phyloP scores from a whole-genome alignment of 2,329 filamentous ascomycete species.

The Sarocladiaceae sp. region DNA sequence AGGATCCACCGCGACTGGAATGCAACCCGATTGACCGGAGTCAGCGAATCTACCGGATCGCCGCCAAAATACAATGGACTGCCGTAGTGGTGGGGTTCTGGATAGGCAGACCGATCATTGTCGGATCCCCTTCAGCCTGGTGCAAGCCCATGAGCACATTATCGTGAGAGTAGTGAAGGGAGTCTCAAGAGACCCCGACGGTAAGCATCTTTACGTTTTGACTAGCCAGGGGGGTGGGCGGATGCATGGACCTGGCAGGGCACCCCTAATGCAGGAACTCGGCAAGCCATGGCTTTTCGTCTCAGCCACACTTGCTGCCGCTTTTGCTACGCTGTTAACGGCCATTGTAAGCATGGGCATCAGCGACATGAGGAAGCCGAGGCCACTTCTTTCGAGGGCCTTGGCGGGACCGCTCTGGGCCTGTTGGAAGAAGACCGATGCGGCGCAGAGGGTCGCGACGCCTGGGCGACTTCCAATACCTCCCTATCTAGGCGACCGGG shows the following conservation, averaged over 20 bases:
- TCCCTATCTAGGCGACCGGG: background rate
- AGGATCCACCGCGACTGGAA: conserved; percentile 1
- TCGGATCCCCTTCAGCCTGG: too few species aligned
- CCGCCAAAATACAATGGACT: too few species aligned
- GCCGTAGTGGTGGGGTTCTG: too few species aligned
- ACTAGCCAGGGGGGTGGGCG: background rate
- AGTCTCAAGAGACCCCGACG: too few species aligned
- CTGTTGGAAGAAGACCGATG: background rate
- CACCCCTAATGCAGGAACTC: background rate
- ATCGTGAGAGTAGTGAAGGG: too few species aligned
- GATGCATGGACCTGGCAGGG: background rate
- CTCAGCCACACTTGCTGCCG: background rate
- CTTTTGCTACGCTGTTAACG: background rate
- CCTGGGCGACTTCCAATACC: background rate
- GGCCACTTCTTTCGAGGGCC: too few species aligned
- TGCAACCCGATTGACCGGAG: conserved; percentile 2
- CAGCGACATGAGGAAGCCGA: too few species aligned
- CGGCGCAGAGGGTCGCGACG: background rate
- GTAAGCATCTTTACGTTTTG: too few species aligned
- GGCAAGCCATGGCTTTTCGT: background rate
- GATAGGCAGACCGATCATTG: too few species aligned
- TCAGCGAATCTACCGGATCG: too few species aligned
- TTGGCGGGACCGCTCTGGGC: background rate
- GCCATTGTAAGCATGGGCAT: too few species aligned
- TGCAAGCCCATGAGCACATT: too few species aligned